Evolutionary conservation across 805 yeast genomes (phyloP).

Genomic region (Candida pseudofarinosa): DNA sequence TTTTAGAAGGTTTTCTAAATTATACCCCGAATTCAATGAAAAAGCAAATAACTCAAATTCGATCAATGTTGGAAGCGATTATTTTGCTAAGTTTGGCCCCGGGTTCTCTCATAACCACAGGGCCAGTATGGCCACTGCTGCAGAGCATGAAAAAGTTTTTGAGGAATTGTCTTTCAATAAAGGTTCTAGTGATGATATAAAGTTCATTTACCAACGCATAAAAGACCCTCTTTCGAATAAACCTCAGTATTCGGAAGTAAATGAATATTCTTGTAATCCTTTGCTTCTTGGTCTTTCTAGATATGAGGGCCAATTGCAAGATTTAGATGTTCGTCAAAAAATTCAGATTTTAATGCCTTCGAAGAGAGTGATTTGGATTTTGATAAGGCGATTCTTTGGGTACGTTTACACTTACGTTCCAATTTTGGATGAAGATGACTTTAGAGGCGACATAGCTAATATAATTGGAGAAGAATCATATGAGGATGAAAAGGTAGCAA

Average conservation of each 20-base stretch:
- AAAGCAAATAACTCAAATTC: neutral
- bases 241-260: neutral
- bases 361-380: constrained; percentile 50
- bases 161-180: constrained; percentile 20
- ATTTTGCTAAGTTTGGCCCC: neutral
- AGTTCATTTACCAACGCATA: constrained; percentile 12
- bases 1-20: too few relatives aligned
- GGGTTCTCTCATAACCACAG: neutral
- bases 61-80: neutral
- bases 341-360: constrained; percentile 47
- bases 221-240: neutral
- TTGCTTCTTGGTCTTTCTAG: constrained; percentile 25
- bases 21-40: too few relatives aligned
- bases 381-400: constrained; percentile 56
- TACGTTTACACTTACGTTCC: constrained; percentile 64
- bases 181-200: constrained; percentile 21
- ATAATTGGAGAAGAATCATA: constrained; percentile 41
- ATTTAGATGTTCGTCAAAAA: constrained; percentile 35
- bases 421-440: constrained; percentile 55
- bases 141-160: constrained; percentile 17
- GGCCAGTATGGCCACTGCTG: neutral
- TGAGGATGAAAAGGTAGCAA: constrained; percentile 16
- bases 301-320: constrained; percentile 23
- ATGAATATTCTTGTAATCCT: neutral
- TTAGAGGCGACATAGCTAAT: constrained; percentile 38